phyloP scores from a whole-genome alignment of 1,284 basidiomycete genomes.

The Marasmius tenuissimus region DNA sequence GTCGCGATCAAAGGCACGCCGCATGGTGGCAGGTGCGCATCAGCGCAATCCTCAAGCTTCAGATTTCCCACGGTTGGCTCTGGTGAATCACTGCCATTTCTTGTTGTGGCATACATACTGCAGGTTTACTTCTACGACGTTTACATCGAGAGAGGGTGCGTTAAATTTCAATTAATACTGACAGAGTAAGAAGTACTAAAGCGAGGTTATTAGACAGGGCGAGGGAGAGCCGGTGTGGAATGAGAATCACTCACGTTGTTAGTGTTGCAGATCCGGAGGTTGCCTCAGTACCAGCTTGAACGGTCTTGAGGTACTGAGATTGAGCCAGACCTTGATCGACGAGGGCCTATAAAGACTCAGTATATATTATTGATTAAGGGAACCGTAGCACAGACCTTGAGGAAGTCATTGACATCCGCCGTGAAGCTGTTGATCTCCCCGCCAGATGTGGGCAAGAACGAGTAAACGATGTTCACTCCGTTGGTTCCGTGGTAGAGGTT shows the following conservation, averaged over 20 bases:
- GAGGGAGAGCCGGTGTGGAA: neutral
- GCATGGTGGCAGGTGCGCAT: no score
- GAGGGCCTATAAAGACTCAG: conserved; percentile 43
- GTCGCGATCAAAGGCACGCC: no score
- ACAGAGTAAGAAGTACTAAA: conserved; percentile 41
- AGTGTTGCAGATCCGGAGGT: conserved; percentile 55
- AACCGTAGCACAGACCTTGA: conserved; percentile 37
- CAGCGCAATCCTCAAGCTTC: no score
- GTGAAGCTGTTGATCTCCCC: conserved; percentile 49
- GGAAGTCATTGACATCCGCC: conserved; percentile 55
- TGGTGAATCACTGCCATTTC: no score
- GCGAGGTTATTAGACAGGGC: neutral
- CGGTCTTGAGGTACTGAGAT: conserved; percentile 52
- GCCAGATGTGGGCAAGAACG: conserved; percentile 52
- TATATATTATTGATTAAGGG: neutral
- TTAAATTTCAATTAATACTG: conserved; percentile 31
- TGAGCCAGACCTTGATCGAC: conserved; percentile 42
- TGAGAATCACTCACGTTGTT: conserved; percentile 39
- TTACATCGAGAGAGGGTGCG: no score
- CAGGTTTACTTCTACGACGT: no score
- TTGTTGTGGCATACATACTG: no score
- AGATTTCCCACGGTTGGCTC: no score
- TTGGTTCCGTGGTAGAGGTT: conserved; percentile 60
- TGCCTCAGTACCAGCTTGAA: conserved; percentile 59
- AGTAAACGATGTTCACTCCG: conserved; percentile 62